Evolutionary conservation across 306 rosid species (phyloP), one percentile per base, ranked within the genome.

Genomic region (Citrullus amarus): DNA sequence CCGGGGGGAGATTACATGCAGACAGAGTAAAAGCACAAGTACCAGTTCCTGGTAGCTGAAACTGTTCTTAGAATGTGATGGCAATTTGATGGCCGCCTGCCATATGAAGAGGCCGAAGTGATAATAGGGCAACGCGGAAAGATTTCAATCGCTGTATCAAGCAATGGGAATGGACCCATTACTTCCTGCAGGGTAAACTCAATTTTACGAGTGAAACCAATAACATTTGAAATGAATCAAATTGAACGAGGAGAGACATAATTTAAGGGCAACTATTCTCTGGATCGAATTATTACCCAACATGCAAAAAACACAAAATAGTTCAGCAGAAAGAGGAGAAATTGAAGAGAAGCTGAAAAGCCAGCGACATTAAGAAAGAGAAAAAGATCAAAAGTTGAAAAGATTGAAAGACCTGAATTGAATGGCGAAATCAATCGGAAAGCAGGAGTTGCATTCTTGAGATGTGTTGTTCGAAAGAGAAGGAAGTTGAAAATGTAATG

Each of bases 111-210:
- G 62, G 79, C 79, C 36, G 82, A 13, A 80, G 80, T 75, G 41
- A 82, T 76, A 58, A 80, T 5, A 65, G 87, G 79, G 53, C 75
- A 77, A 56, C 83, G 79, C 43, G 84, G 86, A 75, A 79, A 30
- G 72, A 81, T 11, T 73, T 90, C 86, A 74, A 86, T 82, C 65
- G 90, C 86, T 63, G 83, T 60, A 58, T 83, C 86, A 39, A 85
- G 85, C 79, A 90, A 75, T 70, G 84, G 72, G 81, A 87, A 71
- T 38, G 82, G 67, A 77, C 87, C 88, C 96, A 90, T 90, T 84
- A 77, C 84, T 85, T 58, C 82, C 92, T 84, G 86, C 38, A 75
- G 32, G 15, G 17, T 15, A 34, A 20, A 18, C 44, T 41, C 38
- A 18, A 4, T 62, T 67, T 20, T 25, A 41, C 11, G 36, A 32